Evolutionary conservation across 768 basidiomycete species (phyloP), one percentile per base, ranked within the genome.

Genomic region (Termitomyces sp.): DNA sequence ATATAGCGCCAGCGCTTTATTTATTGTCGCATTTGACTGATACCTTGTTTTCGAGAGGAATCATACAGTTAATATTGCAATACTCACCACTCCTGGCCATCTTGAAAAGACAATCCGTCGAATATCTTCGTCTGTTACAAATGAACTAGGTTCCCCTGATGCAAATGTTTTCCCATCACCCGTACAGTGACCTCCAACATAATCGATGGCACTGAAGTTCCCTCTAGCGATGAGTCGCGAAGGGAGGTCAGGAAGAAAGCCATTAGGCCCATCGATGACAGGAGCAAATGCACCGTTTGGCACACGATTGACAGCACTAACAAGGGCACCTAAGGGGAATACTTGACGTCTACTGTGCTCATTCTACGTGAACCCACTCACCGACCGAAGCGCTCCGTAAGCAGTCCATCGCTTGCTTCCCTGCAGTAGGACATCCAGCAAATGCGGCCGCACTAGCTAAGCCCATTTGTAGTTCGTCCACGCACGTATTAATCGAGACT

Each of bases 141-240:
- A 74, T 5, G 75, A 68, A 4, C 63, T 62, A 0, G 77, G 75
- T 26, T 63, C 65, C 15, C 73, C 74, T 15, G 66, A 71, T 5
- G 71, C 74, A 55, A 78, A 78, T 4, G 75, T 75, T 33, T 69
- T 72, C 5, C 77, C 75, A 54, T 78, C 77, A 18, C 75, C 75
- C 0, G 75, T 74, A 54, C 75, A 77, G 56, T 78, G 77, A 5
- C 75, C 75, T n/a, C 70, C 75, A 8, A 72, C 63, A 39, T 72
- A 70, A 9, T 75, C 72, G 2, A 75, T 71, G 9, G 62, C 54
- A 46, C 48, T 66, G 53, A 76, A 73, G 18, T 67, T 69, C 12
- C 74, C 72, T 8, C 61, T 44, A 10, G 66, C 51, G 42, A 77
- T 73, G 13, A 76, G 66, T 18, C 66, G 66, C 16, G 76, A 72